Evolutionary conservation across 805 yeast genomes (phyloP).

Genomic region (Clavispora phyllophila): DNA sequence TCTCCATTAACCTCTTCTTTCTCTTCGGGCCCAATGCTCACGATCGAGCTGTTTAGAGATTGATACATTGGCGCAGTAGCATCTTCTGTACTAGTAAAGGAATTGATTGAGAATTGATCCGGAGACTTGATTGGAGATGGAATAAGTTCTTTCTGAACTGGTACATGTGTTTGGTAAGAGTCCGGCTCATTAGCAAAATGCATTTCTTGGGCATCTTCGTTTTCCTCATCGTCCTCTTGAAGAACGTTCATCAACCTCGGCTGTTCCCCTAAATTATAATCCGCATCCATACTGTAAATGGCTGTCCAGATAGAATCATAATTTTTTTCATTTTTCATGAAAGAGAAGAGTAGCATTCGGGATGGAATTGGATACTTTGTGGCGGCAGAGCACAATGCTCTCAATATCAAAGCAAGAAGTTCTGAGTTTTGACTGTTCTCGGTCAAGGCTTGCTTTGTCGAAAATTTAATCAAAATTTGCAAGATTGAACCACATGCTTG

Average conservation of each 20-base stretch:
- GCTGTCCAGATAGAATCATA: slow-evolving; percentile 33
- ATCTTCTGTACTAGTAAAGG: not conserved
- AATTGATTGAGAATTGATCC: not conserved
- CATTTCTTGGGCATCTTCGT: not conserved
- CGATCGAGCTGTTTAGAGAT: not conserved
- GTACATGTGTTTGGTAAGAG: not conserved
- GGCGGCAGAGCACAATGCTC: slow-evolving; percentile 50
- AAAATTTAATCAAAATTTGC: slow-evolving; percentile 38
- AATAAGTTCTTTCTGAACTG: not conserved
- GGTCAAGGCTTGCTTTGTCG: slow-evolving; percentile 29
- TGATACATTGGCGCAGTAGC: not conserved
- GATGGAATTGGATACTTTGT: slow-evolving; percentile 49
- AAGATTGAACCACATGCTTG: slow-evolving; percentile 43
- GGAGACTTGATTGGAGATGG: not conserved
- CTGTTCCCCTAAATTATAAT: slow-evolving; percentile 19
- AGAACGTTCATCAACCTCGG: slow-evolving; percentile 9
- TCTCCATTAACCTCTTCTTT: slow-evolving; percentile 12
- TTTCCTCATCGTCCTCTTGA: slow-evolving; percentile 1
- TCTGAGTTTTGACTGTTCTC: slow-evolving; percentile 47
- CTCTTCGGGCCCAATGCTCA: not conserved
- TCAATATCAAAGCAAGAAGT: slow-evolving; percentile 51
- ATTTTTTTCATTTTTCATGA: slow-evolving; percentile 38
- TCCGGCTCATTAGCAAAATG: not conserved
- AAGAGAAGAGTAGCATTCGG: slow-evolving; percentile 47
- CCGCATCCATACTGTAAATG: slow-evolving; percentile 24